Base-by-base conservation (phyloP, 345 rosid genomes). In the Cardamine chenopodiifolia region DNA sequence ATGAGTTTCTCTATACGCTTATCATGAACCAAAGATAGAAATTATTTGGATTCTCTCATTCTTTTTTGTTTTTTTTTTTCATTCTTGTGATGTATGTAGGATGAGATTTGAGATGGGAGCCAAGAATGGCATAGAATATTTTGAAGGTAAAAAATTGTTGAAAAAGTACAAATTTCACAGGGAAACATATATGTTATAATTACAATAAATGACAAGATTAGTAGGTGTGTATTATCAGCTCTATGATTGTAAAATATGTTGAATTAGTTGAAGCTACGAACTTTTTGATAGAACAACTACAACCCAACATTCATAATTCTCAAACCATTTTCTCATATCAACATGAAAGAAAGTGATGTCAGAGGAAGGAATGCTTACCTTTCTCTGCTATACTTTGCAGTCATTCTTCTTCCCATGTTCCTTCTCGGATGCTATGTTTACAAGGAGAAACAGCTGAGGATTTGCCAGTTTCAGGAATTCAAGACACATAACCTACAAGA, bases 1-100 rank as follows among this genome's bases (percentile, higher is more conserved):
- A 90, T 34, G 91, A 90, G 70, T 81, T 92, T 58, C 70, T 92
- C 20, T 92, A 88, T 62, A 32, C 96, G 1, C 80, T 73, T 9
- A 87, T 89, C 42, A 75, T 91, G 61, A 79, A 89, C 44, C 50
- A 11, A 29, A 26, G 11, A 49, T 68, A 42, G 56, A 66, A 0
- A 14, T 40, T 60, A 4, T 54, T 69, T 78, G 31, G 39, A 61
- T 42, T 25, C 18, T 28, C 20, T 71, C 34, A 19, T 35, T 8
- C 15, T 17, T 13, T 17, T 25, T 42, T 70, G 18, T 34, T 18
- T 4, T 34, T 19, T 25, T 22, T 8, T 13, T 0, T 1, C 8
- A 49, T 60, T 75, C 37, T 75, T 68, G 62, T 20, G 31, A 68
- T 50, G 64, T 60, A 22, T 22, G 52, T 66, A 49, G 60, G 32